phyloP scores from a whole-genome alignment of 2,329 filamentous ascomycete genomes.

The Penicillium glabrum region DNA sequence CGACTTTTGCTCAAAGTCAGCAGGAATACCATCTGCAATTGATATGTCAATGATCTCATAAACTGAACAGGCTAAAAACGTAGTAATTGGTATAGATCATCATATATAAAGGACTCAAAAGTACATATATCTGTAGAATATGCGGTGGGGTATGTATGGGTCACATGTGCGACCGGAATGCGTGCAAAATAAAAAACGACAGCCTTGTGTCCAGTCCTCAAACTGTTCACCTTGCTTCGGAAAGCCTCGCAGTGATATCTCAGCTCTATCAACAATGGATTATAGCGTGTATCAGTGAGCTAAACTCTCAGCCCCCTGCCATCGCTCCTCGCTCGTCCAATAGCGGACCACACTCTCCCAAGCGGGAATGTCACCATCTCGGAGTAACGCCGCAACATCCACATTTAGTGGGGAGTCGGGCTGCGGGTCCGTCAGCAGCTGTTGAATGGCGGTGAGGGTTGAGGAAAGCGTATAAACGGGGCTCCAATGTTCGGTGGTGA shows the following conservation, averaged over 20 bases:
- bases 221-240: background rate
- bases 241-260: background rate
- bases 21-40: background rate
- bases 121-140: background rate
- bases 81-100: background rate
- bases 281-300: conserved; percentile 5
- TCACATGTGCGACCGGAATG: conserved; percentile 1
- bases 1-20: background rate
- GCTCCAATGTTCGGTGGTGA: conserved; percentile 73
- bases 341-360: conserved; percentile 50
- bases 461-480: conserved; percentile 73
- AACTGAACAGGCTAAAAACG: background rate
- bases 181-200: background rate
- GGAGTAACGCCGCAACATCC: conserved; percentile 47
- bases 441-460: conserved; percentile 49
- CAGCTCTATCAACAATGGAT: background rate
- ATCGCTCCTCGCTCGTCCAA: conserved; percentile 49
- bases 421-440: conserved; percentile 46
- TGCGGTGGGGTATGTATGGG: conserved; percentile 5
- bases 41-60: background rate
- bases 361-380: conserved; percentile 45
- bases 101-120: background rate
- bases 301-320: conserved; percentile 32
- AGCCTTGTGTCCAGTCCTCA: background rate
- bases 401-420: conserved; percentile 51